Evolutionary conservation across 2,329 filamentous ascomycete genomes (phyloP).

Genomic region (Penicillium sumatraense): DNA sequence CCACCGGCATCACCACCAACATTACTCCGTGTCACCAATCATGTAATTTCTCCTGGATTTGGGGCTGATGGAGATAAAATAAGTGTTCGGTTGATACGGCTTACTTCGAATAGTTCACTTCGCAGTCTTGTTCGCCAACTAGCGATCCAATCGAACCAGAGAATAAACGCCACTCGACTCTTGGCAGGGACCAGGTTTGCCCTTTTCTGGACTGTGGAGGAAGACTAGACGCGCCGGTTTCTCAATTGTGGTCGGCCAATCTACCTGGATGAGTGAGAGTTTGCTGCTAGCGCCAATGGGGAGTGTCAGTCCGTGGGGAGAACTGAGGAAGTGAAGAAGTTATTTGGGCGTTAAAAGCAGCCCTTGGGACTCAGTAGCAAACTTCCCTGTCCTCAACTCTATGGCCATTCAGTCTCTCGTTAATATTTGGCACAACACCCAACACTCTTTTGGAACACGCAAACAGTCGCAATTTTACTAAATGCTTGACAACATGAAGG

Average conservation of each 20-base stretch:
- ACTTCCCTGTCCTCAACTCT: background rate
- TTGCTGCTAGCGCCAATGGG: conserved; percentile 7
- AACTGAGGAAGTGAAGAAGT: background rate
- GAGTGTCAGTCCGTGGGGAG: background rate
- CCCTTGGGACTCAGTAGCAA: background rate
- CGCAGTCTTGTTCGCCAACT: background rate
- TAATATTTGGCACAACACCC: background rate
- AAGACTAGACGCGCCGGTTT: conserved; percentile 4
- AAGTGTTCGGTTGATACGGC: background rate
- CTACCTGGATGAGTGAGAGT: conserved; percentile 2
- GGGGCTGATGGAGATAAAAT: background rate
- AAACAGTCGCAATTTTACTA: background rate
- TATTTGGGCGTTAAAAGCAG: background rate
- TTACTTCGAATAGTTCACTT: background rate
- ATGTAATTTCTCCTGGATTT: background rate
- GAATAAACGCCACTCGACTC: conserved; percentile 5
- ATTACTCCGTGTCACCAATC: background rate
- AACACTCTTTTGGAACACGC: background rate
- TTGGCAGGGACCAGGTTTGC: conserved; percentile 11
- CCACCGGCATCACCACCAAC: background rate
- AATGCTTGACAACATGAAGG: conserved; percentile 25
- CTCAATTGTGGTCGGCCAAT: background rate
- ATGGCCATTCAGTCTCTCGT: conserved; percentile 6
- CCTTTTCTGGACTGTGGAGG: background rate
- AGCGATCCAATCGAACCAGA: background rate